phyloP scores from a whole-genome alignment of 495 filamentous ascomycete genomes.

The Apiosordaria backusii region DNA sequence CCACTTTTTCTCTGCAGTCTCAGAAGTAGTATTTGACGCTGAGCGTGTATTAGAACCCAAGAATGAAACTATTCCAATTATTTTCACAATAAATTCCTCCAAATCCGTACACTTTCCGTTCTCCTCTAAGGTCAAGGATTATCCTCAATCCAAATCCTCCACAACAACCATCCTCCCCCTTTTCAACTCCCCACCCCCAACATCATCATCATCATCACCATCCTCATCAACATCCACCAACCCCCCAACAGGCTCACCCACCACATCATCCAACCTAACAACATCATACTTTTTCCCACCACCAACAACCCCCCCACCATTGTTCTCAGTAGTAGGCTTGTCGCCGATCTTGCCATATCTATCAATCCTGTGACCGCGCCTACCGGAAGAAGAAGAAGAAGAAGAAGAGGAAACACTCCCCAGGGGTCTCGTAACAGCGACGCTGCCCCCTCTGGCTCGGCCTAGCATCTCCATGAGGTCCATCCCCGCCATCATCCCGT shows the following conservation, averaged over 20 bases:
- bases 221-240: not conserved
- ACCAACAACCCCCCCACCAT: not conserved
- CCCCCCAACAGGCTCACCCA: not conserved
- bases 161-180: constrained; percentile 1
- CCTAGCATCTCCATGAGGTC: not conserved
- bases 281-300: not conserved
- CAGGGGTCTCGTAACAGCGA: not conserved
- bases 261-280: not conserved
- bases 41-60: too few relatives aligned
- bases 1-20: too few relatives aligned
- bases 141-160: not conserved
- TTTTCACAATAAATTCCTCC: too few relatives aligned
- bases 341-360: too few relatives aligned
- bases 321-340: not conserved
- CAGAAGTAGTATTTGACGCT: too few relatives aligned
- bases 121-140: not conserved
- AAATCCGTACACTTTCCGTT: not conserved
- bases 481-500: not conserved
- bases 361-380: too few relatives aligned
- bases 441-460: not conserved
- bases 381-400: too few relatives aligned
- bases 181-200: not conserved
- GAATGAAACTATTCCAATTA: too few relatives aligned
- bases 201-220: not conserved
- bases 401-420: too few relatives aligned